phyloP scores from a whole-genome alignment of 2,329 filamentous ascomycete species.

The Aspergillus arachidicola region DNA sequence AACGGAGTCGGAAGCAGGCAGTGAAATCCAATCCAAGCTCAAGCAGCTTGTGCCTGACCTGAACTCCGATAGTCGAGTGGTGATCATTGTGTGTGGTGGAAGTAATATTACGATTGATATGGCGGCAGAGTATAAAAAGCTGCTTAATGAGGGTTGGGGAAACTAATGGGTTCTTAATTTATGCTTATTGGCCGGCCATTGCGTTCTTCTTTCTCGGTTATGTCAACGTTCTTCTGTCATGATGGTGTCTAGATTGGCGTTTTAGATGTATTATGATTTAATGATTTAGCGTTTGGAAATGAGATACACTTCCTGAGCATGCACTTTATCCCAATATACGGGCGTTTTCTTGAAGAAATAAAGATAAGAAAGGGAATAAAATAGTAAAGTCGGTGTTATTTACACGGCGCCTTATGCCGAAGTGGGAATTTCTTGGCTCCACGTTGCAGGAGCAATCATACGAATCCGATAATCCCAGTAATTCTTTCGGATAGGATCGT shows the following conservation, averaged over 20 bases:
- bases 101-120: conserved; percentile 66
- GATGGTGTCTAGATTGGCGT: conserved; percentile 1
- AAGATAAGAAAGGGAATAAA: too few relatives aligned
- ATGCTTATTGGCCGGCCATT: conserved; percentile 10
- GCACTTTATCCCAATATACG: background rate
- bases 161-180: conserved; percentile 13
- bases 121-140: conserved; percentile 60
- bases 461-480: conserved; percentile 84
- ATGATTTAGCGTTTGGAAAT: background rate
- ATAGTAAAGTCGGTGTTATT: background rate
- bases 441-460: conserved; percentile 37
- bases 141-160: conserved; percentile 44
- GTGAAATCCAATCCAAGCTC: conserved; percentile 48
- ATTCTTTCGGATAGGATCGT: conserved; percentile 85
- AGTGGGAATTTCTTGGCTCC: conserved; percentile 15
- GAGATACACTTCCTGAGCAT: background rate
- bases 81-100: conserved; percentile 83
- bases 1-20: conserved; percentile 23
- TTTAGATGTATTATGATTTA: background rate
- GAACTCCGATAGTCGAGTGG: conserved; percentile 69
- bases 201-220: background rate
- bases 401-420: conserved; percentile 19
- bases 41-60: conserved; percentile 65
- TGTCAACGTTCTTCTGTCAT: background rate
- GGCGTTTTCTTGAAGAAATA: too few relatives aligned